phyloP scores from a whole-genome alignment of 768 basidiomycete species.

The Lactarius psammicola region DNA sequence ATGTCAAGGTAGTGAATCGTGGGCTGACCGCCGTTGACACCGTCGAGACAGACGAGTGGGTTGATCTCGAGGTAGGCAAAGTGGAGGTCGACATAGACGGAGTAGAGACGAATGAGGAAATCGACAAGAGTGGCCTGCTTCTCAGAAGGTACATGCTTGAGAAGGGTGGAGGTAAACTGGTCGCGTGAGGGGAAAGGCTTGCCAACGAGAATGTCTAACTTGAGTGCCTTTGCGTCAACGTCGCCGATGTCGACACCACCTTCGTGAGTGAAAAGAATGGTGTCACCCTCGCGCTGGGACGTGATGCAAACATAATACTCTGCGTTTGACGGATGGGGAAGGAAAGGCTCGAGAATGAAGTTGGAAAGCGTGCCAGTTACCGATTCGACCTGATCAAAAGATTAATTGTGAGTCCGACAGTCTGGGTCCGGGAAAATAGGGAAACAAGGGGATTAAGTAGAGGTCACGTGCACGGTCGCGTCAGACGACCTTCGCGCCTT shows the following conservation, averaged over 20 bases:
- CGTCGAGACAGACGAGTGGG: constrained; percentile 93
- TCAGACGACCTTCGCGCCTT: background rate
- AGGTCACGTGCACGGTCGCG: constrained; percentile 28
- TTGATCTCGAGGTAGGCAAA: constrained; percentile 99
- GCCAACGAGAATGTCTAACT: constrained; percentile 77
- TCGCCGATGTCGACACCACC: constrained; percentile 99
- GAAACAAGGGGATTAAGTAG: constrained; percentile 3
- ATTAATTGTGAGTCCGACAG: constrained; percentile 12
- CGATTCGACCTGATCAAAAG: constrained; percentile 69
- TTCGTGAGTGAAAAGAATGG: constrained; percentile 98
- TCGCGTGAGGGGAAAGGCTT: constrained; percentile 81
- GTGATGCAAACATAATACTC: constrained; percentile 99
- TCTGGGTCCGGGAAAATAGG: constrained; percentile 1
- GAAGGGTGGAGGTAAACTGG: constrained; percentile 68
- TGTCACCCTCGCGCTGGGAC: constrained; percentile 90
- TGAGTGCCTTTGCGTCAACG: constrained; percentile 95
- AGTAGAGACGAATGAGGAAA: constrained; percentile 93
- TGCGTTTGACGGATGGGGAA: constrained; percentile 88
- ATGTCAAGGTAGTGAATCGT: constrained; percentile 96
- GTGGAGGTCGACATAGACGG: constrained; percentile 97
- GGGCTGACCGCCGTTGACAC: constrained; percentile 62
- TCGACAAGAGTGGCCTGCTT: constrained; percentile 93
- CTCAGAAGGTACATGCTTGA: constrained; percentile 75
- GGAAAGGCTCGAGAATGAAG: constrained; percentile 99
- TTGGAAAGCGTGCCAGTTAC: constrained; percentile 94